Base-by-base conservation (phyloP, 495 filamentous ascomycete species). In the Cenococcum geophilum region DNA sequence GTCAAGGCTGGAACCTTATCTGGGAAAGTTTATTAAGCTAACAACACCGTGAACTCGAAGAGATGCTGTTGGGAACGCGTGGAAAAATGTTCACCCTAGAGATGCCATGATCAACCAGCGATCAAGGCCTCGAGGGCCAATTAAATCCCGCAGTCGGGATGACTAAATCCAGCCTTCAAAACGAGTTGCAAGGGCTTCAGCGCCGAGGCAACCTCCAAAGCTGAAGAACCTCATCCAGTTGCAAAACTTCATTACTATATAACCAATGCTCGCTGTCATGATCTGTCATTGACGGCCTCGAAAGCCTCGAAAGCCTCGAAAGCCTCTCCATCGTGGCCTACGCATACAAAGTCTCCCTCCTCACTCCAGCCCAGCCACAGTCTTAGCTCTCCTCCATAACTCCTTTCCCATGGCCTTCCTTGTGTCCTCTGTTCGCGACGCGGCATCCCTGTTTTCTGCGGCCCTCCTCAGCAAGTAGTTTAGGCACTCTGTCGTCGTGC, bases 401-500 rank as follows among this genome's bases (percentile, higher is more conserved):
- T 97, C 92, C 16, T 42, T 70, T 61, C 80, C 76, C 82, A 95
- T 88, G 0, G 90, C 92, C 58, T 84, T 73, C 68, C 86, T 79
- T 11, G 88, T 89, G 53, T 87, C 85, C 71, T 76, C 82, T 25
- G 90, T 95, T 59, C 92, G 77, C 51, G 82, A 77, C 53, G 92
- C 87, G 18, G 93, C 90, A 70, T 96, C 92, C 67, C 83, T 86
- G 73, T 98, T 98, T 80, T 98, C 92, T 52, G 93, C 78, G 35
- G 92, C 92, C 45, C 92, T 77, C 45, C 92, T 77, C 14, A 95
- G 75, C 35, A 98, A 72, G 72, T 95, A 98, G 65, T 92, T 92
- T 84, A 97, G 86, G 75, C 92, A 98, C 75, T 98, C 91, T 45
- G 85, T 82, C 27, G 90, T 91, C 1, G 86, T 87, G 5, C 92